phyloP scores from a whole-genome alignment of 768 basidiomycete species.

The Termitomyces eurrhizus region DNA sequence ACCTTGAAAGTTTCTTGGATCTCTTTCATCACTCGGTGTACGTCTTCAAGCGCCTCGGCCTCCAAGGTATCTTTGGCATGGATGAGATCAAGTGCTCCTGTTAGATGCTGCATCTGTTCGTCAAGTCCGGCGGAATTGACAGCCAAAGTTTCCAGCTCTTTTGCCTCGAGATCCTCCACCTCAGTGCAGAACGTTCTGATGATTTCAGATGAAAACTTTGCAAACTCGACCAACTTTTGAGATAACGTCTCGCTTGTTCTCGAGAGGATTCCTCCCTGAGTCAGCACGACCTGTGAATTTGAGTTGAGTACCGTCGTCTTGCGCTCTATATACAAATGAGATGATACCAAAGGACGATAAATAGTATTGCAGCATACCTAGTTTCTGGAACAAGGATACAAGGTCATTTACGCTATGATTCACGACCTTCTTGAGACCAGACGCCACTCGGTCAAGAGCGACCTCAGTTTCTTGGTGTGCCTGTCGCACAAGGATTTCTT shows the following conservation, averaged over 20 bases:
- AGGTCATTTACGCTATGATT: conserved; percentile 72
- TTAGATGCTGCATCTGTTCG: conserved; percentile 52
- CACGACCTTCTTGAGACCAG: conserved; percentile 58
- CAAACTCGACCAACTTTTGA: conserved; percentile 57
- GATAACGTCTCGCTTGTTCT: conserved; percentile 50
- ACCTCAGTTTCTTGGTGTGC: conserved; percentile 76
- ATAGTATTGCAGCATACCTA: conserved; percentile 49
- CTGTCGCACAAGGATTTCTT: conserved; percentile 74
- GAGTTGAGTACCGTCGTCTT: conserved; percentile 58
- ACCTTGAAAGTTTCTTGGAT: conserved; percentile 49
- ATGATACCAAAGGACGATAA: conserved; percentile 9
- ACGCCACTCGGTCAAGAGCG: conserved; percentile 68
- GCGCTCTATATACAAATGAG: conserved; percentile 49
- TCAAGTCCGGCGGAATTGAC: conserved; percentile 51
- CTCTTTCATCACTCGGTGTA: conserved; percentile 48
- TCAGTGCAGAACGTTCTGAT: conserved; percentile 51
- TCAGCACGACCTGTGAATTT: conserved; percentile 63
- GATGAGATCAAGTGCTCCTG: conserved; percentile 48
- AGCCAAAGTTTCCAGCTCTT: conserved; percentile 52
- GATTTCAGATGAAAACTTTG: conserved; percentile 51
- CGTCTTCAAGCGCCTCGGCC: conserved; percentile 42
- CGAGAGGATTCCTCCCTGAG: conserved; percentile 57
- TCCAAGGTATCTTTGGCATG: conserved; percentile 54
- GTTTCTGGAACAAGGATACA: conserved; percentile 70
- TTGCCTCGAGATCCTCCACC: conserved; percentile 50